A percentile compares a stretch with the other conserved stretches of the same genome.
Conservation (phyloP, 2,329 filamentous ascomycete species). For the Trichothecium sympodiale region DNA sequence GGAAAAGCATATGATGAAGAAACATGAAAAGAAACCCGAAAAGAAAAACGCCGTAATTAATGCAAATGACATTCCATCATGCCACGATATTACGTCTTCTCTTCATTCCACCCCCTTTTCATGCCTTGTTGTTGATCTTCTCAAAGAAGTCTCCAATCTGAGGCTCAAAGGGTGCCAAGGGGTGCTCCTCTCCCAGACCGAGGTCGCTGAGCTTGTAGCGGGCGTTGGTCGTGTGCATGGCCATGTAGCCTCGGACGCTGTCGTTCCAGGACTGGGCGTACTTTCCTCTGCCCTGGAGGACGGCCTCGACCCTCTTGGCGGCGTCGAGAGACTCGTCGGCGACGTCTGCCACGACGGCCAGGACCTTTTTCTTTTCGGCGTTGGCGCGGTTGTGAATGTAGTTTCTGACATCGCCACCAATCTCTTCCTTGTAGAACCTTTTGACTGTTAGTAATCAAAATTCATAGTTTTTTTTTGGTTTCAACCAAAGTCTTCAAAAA, state of each 20-base stretch:
- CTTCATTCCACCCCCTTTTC: too few species aligned
- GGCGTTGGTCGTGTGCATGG: slow-evolving; percentile 11
- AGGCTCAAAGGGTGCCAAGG: slow-evolving; percentile 9
- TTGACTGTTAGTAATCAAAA: neutral
- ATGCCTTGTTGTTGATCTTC: slow-evolving; percentile 4
- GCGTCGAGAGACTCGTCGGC: slow-evolving; percentile 6
- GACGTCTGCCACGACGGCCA: slow-evolving; percentile 6
- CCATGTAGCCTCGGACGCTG: slow-evolving; percentile 9
- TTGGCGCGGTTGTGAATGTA: slow-evolving; percentile 10
- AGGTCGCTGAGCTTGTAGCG: slow-evolving; percentile 10
- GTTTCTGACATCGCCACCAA: slow-evolving; percentile 9
- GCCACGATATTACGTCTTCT: too few species aligned
- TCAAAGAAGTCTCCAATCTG: slow-evolving; percentile 8
- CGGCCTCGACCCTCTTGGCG: slow-evolving; percentile 6
- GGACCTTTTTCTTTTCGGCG: slow-evolving; percentile 3
- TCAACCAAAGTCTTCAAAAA: too few species aligned
- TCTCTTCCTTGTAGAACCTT: slow-evolving; percentile 12
- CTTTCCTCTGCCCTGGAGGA: slow-evolving; percentile 9
- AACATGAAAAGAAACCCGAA: too few species aligned
- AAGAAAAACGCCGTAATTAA: too few species aligned
- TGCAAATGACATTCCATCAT: too few species aligned
- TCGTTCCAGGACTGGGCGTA: slow-evolving; percentile 9
- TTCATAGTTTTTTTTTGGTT: too few species aligned
- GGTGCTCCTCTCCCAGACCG: slow-evolving; percentile 10
- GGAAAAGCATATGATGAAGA: too few species aligned